Conservation (phyloP, 163 green algal genomes). For the Chlamydomonas reinhardtii region DNA sequence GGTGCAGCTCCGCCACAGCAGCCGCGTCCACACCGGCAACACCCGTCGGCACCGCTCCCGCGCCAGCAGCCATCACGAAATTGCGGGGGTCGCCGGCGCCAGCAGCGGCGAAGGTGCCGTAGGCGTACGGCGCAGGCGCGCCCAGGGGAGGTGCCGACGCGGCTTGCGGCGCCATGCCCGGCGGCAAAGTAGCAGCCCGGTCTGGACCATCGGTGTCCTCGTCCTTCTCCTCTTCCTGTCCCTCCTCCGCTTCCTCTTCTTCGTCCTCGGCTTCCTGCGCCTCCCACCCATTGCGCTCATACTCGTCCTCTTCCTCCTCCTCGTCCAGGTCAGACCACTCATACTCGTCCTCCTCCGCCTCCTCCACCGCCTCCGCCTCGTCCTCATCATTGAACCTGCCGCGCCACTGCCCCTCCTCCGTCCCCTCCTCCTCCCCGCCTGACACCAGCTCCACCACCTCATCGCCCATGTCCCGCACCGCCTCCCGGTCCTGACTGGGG, state of each 20-base stretch:
- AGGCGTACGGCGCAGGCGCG: not conserved
- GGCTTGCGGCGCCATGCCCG: not conserved
- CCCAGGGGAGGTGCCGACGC: not conserved
- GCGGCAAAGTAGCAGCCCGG: too few species aligned
- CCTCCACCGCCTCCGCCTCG: constrained; percentile 4
- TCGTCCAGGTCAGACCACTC: not conserved
- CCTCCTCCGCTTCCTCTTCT: not conserved
- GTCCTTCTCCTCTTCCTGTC: not conserved
- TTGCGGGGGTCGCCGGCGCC: not conserved
- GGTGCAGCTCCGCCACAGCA: not conserved
- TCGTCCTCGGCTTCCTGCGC: not conserved
- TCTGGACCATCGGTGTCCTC: not conserved
- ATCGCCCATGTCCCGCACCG: not conserved
- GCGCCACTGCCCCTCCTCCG: not conserved
- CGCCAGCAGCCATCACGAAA: not conserved
- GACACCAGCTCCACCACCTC: not conserved
- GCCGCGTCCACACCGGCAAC: not conserved
- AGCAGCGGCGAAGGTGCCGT: not conserved
- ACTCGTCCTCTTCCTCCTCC: not conserved
- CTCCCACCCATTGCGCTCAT: not conserved
- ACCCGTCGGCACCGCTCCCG: not conserved
- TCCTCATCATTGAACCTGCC: not conserved
- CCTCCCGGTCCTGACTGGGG: too few species aligned
- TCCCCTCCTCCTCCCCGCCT: too few species aligned
- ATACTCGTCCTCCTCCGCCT: not conserved